Base-by-base conservation (phyloP, 345 rosid species). In the Luvunga scandens region DNA sequence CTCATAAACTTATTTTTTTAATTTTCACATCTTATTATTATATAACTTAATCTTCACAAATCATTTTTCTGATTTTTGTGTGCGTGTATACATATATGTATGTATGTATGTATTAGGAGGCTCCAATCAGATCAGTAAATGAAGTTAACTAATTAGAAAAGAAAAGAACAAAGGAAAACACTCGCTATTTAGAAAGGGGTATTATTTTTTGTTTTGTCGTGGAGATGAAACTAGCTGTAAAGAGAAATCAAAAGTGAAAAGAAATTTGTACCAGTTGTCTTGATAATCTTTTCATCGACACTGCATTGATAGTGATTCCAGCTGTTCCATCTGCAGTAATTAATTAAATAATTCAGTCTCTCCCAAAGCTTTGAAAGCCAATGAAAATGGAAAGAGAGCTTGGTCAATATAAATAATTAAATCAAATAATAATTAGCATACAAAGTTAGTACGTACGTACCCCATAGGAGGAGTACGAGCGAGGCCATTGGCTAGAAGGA, bases 401-500 rank as follows among this genome's bases (percentile, higher is more conserved):
- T 13, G 34, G 5, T 61, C 2, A 12, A 7, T 36, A 55, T 3
- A 66, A 62, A 63, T 19, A 31, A 27, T 56, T 21, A 5, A 6
- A 19, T n/a, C 24, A 56, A 12, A 56, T 21, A 55, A 2, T 2
- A 55, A 55, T 55, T 55, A 34, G 31, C 9, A 24, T 39, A 73
- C 25, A 24, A 67, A 9, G n/a, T n/a, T n/a, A n/a, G 18, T 38
- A 28, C 6, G 27, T 0, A 31, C n/a, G 12, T 78, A 85, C 90
- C 91, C 88, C 88, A 85, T 79, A 18, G 91, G 86, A 22, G 91
- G 91, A 14, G 91, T 86, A 1, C 77, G 84, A 72, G 84, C 87
- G 50, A 90, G 82, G 28, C 89, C 91, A 81, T 83, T 83, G 77
- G 77, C 81, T 1, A 84, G 85, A 48, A 90, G 90, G 78, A 86